Conservation (phyloP, 2,329 filamentous ascomycete genomes). For the Fusarium zealandicum region DNA sequence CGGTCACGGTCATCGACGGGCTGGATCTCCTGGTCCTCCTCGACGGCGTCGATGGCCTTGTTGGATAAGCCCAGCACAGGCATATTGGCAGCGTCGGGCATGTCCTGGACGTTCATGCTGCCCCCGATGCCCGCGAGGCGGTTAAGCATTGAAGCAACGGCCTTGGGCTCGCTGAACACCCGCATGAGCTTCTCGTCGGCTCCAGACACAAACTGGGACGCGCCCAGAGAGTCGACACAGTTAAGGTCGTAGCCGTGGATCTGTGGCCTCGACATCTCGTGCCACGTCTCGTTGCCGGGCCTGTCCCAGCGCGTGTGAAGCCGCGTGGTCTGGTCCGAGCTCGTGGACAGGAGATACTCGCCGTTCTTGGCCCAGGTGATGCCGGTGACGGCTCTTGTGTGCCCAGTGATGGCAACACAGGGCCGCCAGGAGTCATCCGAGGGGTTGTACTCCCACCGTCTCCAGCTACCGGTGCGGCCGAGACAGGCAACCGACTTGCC, state of each 20-base stretch:
- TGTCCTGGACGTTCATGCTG: slow-evolving; percentile 48
- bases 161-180: slow-evolving; percentile 89
- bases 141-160: slow-evolving; percentile 77
- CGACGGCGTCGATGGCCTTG: slow-evolving; percentile 77
- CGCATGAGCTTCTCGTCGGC: slow-evolving; percentile 98
- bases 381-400: slow-evolving; percentile 81
- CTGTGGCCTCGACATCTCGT: slow-evolving; percentile 93
- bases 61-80: slow-evolving; percentile 95
- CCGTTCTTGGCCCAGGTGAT: slow-evolving; percentile 85
- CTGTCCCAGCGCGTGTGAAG: slow-evolving; percentile 82
- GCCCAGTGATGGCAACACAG: slow-evolving; percentile 79
- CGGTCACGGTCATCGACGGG: slow-evolving; percentile 57
- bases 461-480: slow-evolving; percentile 92
- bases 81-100: slow-evolving; percentile 92
- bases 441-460: slow-evolving; percentile 75
- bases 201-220: slow-evolving; percentile 85
- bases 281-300: slow-evolving; percentile 69
- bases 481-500: slow-evolving; percentile 80
- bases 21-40: slow-evolving; percentile 57
- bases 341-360: slow-evolving; percentile 85
- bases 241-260: slow-evolving; percentile 99
- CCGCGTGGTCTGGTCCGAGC: slow-evolving; percentile 90
- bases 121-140: slow-evolving; percentile 69
- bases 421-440: slow-evolving; percentile 76
- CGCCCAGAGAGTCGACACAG: slow-evolving; percentile 80